Percentiles rank a stretch among this genome's conserved stretches.
Evolutionary conservation across 352 stramenopile species (phyloP).

Genomic region (Phytophthora megakarya): DNA sequence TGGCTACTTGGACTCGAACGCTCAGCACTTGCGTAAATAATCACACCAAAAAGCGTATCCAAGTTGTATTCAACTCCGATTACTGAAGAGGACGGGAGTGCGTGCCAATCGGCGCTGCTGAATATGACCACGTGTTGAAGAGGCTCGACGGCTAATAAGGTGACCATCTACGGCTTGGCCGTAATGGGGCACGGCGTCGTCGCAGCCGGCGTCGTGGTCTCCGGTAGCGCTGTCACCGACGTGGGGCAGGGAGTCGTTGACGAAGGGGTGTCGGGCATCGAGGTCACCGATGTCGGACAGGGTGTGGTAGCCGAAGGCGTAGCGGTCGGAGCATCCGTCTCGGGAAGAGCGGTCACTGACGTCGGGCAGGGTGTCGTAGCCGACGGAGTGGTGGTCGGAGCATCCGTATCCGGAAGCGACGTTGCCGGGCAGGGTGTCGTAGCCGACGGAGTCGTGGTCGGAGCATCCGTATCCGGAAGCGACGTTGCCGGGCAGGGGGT

Average conservation of each 20-base stretch:
- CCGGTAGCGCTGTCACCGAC: constrained; percentile 24
- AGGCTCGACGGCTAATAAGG: constrained; percentile 28
- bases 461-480: constrained; percentile 9
- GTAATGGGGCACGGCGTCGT: constrained; percentile 46
- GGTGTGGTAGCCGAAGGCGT: constrained; percentile 14
- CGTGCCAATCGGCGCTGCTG: constrained; percentile 13
- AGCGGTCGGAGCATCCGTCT: constrained; percentile 4
- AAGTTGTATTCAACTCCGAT: constrained; percentile 35
- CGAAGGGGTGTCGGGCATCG: constrained; percentile 16
- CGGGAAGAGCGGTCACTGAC: constrained; percentile 7
- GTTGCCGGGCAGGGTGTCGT: constrained; percentile 17
- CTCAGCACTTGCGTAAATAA: constrained; percentile 28
- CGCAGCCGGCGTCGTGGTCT: constrained; percentile 25
- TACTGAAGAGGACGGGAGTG: constrained; percentile 29
- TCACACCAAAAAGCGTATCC: constrained; percentile 36
- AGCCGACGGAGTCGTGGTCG: constrained; percentile 10
- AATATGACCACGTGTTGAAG: constrained; percentile 29
- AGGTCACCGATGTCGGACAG: constrained; percentile 30
- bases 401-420: constrained; percentile 5
- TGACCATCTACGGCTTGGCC: constrained; percentile 29
- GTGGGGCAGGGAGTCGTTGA: constrained; percentile 15
- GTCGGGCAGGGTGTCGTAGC: constrained; percentile 5
- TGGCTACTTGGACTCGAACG: constrained; percentile 16
- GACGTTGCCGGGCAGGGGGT: constrained; percentile 33
- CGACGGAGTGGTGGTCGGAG: constrained; percentile 7